Evolutionary conservation across 116 monocot genomes (phyloP).

Genomic region (Iris pallida): DNA sequence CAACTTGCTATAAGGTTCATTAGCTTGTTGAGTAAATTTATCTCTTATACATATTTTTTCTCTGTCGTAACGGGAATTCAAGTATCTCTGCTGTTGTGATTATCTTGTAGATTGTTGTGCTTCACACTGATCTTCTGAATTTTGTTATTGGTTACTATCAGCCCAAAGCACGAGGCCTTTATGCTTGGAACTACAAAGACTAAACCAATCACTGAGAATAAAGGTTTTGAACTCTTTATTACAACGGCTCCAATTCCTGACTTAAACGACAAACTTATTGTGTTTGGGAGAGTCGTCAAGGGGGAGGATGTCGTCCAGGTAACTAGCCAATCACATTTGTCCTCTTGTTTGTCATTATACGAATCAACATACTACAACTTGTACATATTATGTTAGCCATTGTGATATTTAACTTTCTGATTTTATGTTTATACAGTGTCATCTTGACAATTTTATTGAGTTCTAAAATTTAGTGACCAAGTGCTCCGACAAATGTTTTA

Average conservation of each 20-base stretch:
- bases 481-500: too few species aligned
- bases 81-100: too few species aligned
- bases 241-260: conserved; percentile 95
- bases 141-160: conserved; percentile 10
- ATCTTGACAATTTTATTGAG: too few species aligned
- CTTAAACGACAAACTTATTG: conserved; percentile 74
- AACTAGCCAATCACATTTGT: conserved; percentile 9
- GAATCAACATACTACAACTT: neutral
- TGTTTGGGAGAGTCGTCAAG: conserved; percentile 84
- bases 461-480: too few species aligned
- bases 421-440: too few species aligned
- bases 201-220: conserved; percentile 28
- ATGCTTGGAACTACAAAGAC: conserved; percentile 87
- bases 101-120: neutral
- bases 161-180: conserved; percentile 93
- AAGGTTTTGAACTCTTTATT: conserved; percentile 87
- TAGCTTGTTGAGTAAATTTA: neutral
- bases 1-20: conserved; percentile 53
- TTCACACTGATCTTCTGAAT: neutral
- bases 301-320: conserved; percentile 96
- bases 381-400: too few species aligned
- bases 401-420: too few species aligned
- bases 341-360: neutral
- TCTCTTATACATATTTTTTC: too few species aligned
- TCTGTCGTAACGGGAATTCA: too few species aligned